Evolutionary conservation across 305 asterid genomes (phyloP).

Genomic region (Fraxinus ornus): DNA sequence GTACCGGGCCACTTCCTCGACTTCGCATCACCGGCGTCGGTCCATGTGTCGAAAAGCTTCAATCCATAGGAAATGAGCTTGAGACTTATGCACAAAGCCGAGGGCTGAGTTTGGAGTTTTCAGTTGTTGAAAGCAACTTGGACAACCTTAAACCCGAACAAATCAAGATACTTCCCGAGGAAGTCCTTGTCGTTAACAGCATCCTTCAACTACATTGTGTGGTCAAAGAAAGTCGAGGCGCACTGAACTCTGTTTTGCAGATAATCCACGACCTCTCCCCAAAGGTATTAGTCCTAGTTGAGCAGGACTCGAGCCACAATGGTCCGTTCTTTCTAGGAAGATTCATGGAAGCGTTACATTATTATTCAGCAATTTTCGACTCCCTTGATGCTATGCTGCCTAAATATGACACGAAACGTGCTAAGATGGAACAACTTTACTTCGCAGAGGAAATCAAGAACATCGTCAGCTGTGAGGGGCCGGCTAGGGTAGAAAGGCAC

Average conservation of each 20-base stretch:
- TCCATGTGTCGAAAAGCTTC: slow-evolving; percentile 36
- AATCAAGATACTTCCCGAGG: slow-evolving; percentile 48
- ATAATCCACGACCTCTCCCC: slow-evolving; percentile 69
- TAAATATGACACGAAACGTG: slow-evolving; percentile 45
- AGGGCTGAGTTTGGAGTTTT: slow-evolving; percentile 54
- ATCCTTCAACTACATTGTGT: slow-evolving; percentile 77
- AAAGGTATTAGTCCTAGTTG: slow-evolving; percentile 63
- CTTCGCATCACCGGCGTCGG: slow-evolving; percentile 74
- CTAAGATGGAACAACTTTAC: slow-evolving; percentile 49
- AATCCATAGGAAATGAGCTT: slow-evolving; percentile 62
- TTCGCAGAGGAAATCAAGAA: slow-evolving; percentile 52
- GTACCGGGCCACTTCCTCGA: slow-evolving; percentile 33
- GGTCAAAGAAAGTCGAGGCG: slow-evolving; percentile 85
- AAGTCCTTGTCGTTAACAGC: slow-evolving; percentile 70
- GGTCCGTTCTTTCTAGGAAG: slow-evolving; percentile 85
- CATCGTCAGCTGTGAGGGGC: slow-evolving; percentile 44
- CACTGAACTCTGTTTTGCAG: slow-evolving; percentile 67
- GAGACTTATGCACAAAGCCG: slow-evolving; percentile 42
- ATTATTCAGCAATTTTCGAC: slow-evolving; percentile 56
- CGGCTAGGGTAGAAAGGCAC: slow-evolving; percentile 42
- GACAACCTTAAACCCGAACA: slow-evolving; percentile 61
- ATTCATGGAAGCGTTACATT: slow-evolving; percentile 83
- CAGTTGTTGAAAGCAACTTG: slow-evolving; percentile 55
- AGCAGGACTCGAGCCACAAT: slow-evolving; percentile 87
- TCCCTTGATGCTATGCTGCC: slow-evolving; percentile 18